These are phyloP conservation scores for Metschnikowia baotianmanensis DNA, from an alignment of 805 yeast genomes.

Conservation along the genomic window DNA sequence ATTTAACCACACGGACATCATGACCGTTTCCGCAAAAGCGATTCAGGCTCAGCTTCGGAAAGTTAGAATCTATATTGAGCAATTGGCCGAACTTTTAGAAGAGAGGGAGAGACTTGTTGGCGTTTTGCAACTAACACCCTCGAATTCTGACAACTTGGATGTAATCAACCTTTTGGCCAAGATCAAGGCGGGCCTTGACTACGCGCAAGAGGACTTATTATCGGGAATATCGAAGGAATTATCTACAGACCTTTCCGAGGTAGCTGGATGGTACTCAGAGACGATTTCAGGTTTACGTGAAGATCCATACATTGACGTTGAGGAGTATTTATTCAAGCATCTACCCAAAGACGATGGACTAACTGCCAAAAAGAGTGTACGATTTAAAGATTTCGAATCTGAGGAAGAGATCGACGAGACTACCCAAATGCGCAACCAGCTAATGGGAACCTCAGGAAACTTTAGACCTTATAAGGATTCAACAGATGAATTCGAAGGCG, in stretches of 20 bases:
- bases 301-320: conserved; percentile 30
- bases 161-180: conserved; percentile 29
- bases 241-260: conserved; percentile 3
- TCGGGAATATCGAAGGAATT: conserved; percentile 4
- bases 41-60: conserved; percentile 21
- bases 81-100: conserved; percentile 29
- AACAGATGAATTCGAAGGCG: conserved; percentile 8
- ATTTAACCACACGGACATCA: conserved; percentile 1
- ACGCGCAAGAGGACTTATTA: conserved; percentile 30
- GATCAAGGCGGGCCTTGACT: conserved; percentile 27
- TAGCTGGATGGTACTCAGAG: conserved; percentile 19
- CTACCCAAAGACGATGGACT: conserved; percentile 5
- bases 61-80: conserved; percentile 23
- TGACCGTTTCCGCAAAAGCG: conserved; percentile 19
- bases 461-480: conserved; percentile 37
- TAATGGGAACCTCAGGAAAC: conserved; percentile 32
- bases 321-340: conserved; percentile 28
- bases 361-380: conserved; percentile 29
- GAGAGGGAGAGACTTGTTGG: conserved; percentile 32
- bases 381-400: conserved; percentile 34
- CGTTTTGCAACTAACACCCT: conserved; percentile 35
- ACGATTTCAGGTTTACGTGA: conserved; percentile 18
- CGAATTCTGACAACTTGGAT: conserved; percentile 39
- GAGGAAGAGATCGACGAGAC: conserved; percentile 21
- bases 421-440: conserved; percentile 26